phyloP scores from a whole-genome alignment of 768 basidiomycete species.

The Leccinum uliginosum region DNA sequence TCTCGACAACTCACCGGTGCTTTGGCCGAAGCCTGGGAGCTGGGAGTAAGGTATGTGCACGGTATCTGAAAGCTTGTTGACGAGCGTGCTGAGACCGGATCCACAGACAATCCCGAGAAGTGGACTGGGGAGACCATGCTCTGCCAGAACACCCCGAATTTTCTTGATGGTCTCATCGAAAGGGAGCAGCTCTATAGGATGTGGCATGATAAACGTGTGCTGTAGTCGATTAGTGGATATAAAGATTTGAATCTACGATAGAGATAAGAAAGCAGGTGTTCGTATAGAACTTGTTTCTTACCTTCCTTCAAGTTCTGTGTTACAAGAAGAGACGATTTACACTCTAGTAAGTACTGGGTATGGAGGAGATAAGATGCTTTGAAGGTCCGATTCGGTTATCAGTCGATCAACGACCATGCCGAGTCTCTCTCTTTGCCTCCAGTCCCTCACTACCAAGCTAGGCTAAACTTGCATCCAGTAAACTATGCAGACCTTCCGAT shows the following conservation, averaged over 20 bases:
- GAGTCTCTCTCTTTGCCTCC: background rate
- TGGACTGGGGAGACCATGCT: constrained; percentile 45
- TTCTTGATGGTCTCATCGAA: constrained; percentile 28
- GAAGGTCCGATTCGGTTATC: no score
- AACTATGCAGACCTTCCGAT: background rate
- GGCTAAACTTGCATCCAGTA: background rate
- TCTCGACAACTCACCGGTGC: constrained; percentile 54
- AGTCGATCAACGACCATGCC: background rate
- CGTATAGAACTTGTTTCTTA: no score
- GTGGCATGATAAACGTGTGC: constrained; percentile 8
- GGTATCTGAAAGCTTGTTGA: constrained; percentile 50
- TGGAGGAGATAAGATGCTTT: no score
- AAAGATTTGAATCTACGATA: no score
- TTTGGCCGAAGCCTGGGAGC: constrained; percentile 70
- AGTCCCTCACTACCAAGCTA: background rate
- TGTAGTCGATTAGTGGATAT: background rate
- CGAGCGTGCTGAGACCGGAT: constrained; percentile 77
- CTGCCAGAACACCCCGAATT: constrained; percentile 23
- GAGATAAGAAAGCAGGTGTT: no score
- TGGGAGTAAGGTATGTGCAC: constrained; percentile 60
- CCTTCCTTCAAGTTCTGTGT: background rate
- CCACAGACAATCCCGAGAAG: constrained; percentile 84
- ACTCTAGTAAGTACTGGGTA: no score
- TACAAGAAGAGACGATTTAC: no score
- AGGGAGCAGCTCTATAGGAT: constrained; percentile 14